A percentile compares a stretch with the other conserved stretches of the same genome.
Evolutionary conservation across 2,329 filamentous ascomycete genomes (phyloP).

Genomic region (Fusarium goolgardi): DNA sequence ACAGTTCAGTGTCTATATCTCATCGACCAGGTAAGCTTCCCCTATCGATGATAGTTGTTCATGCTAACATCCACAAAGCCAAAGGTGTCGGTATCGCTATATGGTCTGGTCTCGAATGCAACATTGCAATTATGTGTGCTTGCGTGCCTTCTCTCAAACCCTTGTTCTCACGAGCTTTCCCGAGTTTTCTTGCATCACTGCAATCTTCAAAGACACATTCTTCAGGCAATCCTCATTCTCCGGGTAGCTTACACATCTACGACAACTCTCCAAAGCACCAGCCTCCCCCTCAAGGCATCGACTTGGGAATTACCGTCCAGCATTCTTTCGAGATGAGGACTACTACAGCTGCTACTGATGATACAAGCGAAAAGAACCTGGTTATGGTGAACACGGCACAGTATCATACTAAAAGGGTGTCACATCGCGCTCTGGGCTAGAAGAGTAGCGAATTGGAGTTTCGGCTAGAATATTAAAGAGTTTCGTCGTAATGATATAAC

Average conservation of each 20-base stretch:
- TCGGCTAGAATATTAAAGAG: background rate
- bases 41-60: fast-evolving
- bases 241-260: background rate
- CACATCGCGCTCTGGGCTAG: background rate
- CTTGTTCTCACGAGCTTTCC: background rate
- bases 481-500: background rate
- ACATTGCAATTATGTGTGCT: slow-evolving; percentile 11
- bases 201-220: background rate
- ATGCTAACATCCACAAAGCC: background rate
- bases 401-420: background rate
- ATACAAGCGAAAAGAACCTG: background rate
- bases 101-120: slow-evolving; percentile 5
- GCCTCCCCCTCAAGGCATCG: background rate
- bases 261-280: background rate
- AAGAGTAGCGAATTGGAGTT: background rate
- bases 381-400: background rate
- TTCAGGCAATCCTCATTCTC: background rate
- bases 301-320: background rate
- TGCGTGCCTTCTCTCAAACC: slow-evolving; percentile 2
- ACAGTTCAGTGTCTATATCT: background rate
- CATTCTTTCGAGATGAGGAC: slow-evolving; percentile 2
- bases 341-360: background rate
- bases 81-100: background rate
- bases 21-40: background rate
- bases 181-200: background rate